phyloP scores from a whole-genome alignment of 2,329 filamentous ascomycete species.

The Calonectria montana region DNA sequence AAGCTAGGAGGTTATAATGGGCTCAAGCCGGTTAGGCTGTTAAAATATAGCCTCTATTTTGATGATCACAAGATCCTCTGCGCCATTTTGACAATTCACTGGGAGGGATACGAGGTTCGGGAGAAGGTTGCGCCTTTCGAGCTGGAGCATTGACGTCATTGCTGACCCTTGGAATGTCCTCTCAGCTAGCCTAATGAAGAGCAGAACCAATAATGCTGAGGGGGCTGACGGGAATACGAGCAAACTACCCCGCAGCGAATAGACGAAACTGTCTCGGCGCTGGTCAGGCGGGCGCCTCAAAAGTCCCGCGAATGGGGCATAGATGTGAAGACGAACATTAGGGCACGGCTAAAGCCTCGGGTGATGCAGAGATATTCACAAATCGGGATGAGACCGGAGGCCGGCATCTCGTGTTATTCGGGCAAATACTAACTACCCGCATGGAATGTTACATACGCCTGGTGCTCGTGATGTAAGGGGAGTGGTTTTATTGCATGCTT shows the following conservation, averaged over 20 bases:
- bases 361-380: not conserved
- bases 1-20: not conserved
- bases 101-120: constrained; percentile 7
- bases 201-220: not conserved
- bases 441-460: constrained; percentile 29
- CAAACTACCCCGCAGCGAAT: constrained; percentile 34
- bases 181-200: not conserved
- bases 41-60: not conserved
- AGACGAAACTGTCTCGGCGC: not conserved
- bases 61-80: not conserved
- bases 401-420: constrained; percentile 23
- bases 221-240: constrained; percentile 37
- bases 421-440: constrained; percentile 14
- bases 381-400: not conserved
- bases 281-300: not conserved
- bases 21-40: not conserved
- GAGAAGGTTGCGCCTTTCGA: not conserved
- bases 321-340: not conserved
- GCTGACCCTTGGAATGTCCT: constrained; percentile 8
- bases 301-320: not conserved
- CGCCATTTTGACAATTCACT: not conserved
- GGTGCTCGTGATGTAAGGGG: constrained; percentile 31
- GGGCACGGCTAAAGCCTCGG: too few relatives aligned
- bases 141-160: constrained; percentile 35
- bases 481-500: constrained; percentile 25